A percentile compares a stretch with the other conserved stretches of the same genome.
Evolutionary conservation across 371 early-diverging fungal genomes (phyloP).

Genomic region (Encephalitozoon hellem): DNA sequence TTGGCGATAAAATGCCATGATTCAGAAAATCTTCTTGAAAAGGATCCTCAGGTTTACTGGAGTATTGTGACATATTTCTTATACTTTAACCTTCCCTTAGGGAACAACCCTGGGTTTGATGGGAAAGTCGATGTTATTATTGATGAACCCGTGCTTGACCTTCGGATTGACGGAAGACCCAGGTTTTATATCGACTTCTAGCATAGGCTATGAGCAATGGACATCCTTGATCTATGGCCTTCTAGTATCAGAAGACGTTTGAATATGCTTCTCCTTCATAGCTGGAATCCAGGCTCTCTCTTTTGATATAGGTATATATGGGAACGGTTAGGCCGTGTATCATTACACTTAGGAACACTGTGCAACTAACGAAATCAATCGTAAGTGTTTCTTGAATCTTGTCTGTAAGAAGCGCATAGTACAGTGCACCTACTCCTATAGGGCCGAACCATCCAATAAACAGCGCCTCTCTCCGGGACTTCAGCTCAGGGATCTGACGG

Average conservation of each 20-base stretch:
- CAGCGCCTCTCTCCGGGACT: constrained; percentile 69
- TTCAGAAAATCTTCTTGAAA: not conserved
- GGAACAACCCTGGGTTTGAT: not conserved
- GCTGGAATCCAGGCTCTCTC: not conserved
- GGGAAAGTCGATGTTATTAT: not conserved
- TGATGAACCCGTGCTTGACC: not conserved
- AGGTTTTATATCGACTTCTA: not conserved
- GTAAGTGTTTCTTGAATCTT: constrained; percentile 15
- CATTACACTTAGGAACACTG: constrained; percentile 50
- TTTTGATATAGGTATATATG: constrained; percentile 22
- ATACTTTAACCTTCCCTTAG: constrained; percentile 7
- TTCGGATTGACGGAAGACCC: not conserved
- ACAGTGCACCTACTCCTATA: constrained; percentile 77
- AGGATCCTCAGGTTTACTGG: not conserved
- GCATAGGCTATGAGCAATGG: not conserved
- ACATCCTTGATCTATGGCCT: not conserved
- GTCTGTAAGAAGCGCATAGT: constrained; percentile 53
- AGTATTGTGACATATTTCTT: constrained; percentile 2
- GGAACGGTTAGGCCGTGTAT: constrained; percentile 51
- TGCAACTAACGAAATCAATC: constrained; percentile 34
- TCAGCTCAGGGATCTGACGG: constrained; percentile 67
- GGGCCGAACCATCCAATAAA: constrained; percentile 94
- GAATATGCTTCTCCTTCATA: not conserved
- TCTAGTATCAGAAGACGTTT: not conserved
- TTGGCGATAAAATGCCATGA: not conserved